Evolutionary conservation across 2,329 filamentous ascomycete species (phyloP), one percentile per base, ranked within the genome.

Genomic region (Talaromyces sp.): DNA sequence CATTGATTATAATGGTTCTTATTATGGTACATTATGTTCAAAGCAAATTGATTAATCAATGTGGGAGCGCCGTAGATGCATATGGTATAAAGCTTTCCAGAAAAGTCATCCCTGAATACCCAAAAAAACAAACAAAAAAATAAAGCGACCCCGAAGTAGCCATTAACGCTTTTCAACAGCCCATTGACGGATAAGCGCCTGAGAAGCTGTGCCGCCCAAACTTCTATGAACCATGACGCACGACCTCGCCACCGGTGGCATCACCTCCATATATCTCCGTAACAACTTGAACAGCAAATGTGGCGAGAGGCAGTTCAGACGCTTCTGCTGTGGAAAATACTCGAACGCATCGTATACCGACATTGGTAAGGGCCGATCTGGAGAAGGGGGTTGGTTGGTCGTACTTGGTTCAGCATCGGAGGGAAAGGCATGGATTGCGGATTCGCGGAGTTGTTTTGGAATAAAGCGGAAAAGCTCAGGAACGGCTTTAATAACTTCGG

Each of bases 401-500:
- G n/a, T 11, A 17, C 33, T 28, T 25, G 15, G n/a, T 1, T 15
- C 22, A 33, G 55, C 32, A 36, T 30, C 36, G 1, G 55, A 11
- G 32, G 47, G 13, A 30, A 32, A 30, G 25, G 30, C 19, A 36
- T 19, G 13, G 33, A 33, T 25, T 22, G 58, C 47, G 25, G 56
- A 25, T 11, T 27, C 22, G 49, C 55, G 59, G 28, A 62, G 55
- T 30, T 58, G 55, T 10, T 59, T 62, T 10, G 61, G 61, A 6
- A 63, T 58, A 22, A 30, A 60, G 6, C 36, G 36, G 33, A 63
- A 63, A 3, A 78, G 70, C 36, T 66, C 67, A 1, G 76, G 76
- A 28, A 77, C 66, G 2, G 66, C 62, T 22, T 67, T 63, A 60
- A 77, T 64, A 27, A 76, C 52, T 4, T 76, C 71, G 47, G 72